Evolutionary conservation across 345 rosid species (phyloP).

Genomic region (Pistacia vera): DNA sequence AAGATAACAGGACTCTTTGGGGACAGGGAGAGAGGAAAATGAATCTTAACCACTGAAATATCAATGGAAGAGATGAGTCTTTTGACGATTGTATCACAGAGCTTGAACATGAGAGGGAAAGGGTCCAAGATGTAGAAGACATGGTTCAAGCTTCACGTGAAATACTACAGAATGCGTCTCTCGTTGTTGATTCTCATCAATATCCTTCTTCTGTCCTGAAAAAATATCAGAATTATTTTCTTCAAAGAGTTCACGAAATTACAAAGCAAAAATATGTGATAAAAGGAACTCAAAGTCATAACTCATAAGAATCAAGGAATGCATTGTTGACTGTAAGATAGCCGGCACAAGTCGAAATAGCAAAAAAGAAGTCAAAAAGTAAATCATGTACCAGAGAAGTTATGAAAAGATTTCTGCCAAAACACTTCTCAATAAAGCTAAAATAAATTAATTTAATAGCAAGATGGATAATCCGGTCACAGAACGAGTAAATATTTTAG

Average conservation of each 20-base stretch:
- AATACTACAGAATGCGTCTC: neutral
- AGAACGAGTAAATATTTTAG: too few relatives aligned
- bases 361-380: too few relatives aligned
- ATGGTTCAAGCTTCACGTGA: slow-evolving; percentile 20
- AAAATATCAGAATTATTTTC: neutral
- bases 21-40: slow-evolving; percentile 79
- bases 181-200: slow-evolving; percentile 3
- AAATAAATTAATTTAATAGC: too few relatives aligned
- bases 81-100: slow-evolving; percentile 34
- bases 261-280: neutral
- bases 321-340: neutral
- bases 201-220: slow-evolving; percentile 25
- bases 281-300: neutral
- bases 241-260: neutral
- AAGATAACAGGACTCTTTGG: slow-evolving; percentile 66
- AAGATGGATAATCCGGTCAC: too few relatives aligned
- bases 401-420: too few relatives aligned
- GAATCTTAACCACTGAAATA: slow-evolving; percentile 75
- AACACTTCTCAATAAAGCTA: too few relatives aligned
- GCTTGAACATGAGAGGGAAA: slow-evolving; percentile 62
- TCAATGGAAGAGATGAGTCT: slow-evolving; percentile 40
- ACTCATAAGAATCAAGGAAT: too few relatives aligned
- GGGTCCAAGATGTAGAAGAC: slow-evolving; percentile 61
- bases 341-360: too few relatives aligned
- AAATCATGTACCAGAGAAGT: too few relatives aligned